phyloP scores from a whole-genome alignment of 768 basidiomycete species.

The Termitomyces sp. region DNA sequence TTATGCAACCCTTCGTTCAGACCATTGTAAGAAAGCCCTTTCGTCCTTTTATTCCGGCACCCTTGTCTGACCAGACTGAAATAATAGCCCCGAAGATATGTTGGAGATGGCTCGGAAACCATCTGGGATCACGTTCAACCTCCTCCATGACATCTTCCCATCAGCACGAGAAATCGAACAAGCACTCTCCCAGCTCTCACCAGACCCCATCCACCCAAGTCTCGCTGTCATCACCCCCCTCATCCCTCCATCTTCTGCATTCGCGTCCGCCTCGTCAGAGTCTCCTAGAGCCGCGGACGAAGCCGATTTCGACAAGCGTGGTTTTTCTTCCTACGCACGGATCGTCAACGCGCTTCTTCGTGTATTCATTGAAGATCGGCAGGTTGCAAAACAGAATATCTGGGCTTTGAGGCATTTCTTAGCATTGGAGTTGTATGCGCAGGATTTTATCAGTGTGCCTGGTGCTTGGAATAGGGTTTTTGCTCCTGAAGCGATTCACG shows the following conservation, averaged over 20 bases:
- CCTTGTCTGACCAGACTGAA: background rate
- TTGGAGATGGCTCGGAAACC: slow-evolving; percentile 30
- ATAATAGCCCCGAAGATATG: slow-evolving; percentile 42
- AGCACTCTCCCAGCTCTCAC: slow-evolving; percentile 40
- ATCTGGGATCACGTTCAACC: slow-evolving; percentile 31
- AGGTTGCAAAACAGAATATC: slow-evolving; percentile 49
- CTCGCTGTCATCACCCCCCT: slow-evolving; percentile 57
- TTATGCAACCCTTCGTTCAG: slow-evolving; percentile 34
- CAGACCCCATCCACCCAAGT: slow-evolving; percentile 45
- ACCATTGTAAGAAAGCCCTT: slow-evolving; percentile 24
- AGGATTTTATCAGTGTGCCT: slow-evolving; percentile 55
- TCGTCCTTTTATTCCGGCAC: background rate
- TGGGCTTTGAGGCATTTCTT: slow-evolving; percentile 73
- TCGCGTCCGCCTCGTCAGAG: slow-evolving; percentile 8
- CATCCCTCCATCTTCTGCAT: slow-evolving; percentile 38
- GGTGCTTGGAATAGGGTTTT: slow-evolving; percentile 47
- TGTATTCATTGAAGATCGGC: slow-evolving; percentile 52
- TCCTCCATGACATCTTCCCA: slow-evolving; percentile 51
- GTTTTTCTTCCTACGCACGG: slow-evolving; percentile 64
- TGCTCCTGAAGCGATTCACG: slow-evolving; percentile 26
- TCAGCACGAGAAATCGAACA: slow-evolving; percentile 37
- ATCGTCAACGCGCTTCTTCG: slow-evolving; percentile 50
- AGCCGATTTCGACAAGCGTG: slow-evolving; percentile 37
- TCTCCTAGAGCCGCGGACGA: background rate
- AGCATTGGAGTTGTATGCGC: slow-evolving; percentile 54